Conservation (phyloP, 345 rosid species). For the Citrus unshiu region DNA sequence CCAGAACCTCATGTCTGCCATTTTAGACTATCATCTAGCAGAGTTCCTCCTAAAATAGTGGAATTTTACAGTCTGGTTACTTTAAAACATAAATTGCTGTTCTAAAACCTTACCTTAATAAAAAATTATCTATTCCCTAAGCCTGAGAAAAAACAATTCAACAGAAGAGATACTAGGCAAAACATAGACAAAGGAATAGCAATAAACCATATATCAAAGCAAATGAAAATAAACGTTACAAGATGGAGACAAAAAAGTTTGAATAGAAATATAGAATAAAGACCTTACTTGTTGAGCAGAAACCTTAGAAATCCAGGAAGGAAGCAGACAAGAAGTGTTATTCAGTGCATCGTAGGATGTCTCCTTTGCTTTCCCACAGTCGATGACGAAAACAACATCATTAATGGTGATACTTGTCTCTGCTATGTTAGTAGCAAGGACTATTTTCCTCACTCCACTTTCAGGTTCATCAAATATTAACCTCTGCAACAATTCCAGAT, state of each 20-base stretch:
- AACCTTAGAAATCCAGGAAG: slow-evolving; percentile 92
- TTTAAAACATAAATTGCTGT: background rate
- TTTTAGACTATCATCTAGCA: background rate
- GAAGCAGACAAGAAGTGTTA: slow-evolving; percentile 92
- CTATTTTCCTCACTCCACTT: slow-evolving; percentile 79
- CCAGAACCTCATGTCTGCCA: background rate
- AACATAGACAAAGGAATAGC: background rate
- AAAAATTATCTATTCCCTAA: background rate
- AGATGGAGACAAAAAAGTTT: slow-evolving; percentile 3
- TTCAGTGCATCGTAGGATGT: slow-evolving; percentile 92
- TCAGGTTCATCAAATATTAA: slow-evolving; percentile 83
- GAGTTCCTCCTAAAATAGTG: background rate
- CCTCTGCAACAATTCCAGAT: slow-evolving; percentile 49
- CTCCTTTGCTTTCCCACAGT: slow-evolving; percentile 97
- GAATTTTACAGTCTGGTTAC: background rate
- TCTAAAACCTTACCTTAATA: background rate
- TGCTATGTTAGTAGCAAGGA: slow-evolving; percentile 88
- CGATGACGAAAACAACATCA: slow-evolving; percentile 85
- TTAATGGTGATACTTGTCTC: slow-evolving; percentile 96
- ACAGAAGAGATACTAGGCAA: background rate
- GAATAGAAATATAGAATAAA: slow-evolving; percentile 10
- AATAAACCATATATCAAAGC: background rate
- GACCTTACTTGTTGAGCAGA: slow-evolving; percentile 86
- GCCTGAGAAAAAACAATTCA: background rate
- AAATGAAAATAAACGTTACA: background rate